Conservation (phyloP, 306 rosid species). For the Cicer cuneatum region DNA sequence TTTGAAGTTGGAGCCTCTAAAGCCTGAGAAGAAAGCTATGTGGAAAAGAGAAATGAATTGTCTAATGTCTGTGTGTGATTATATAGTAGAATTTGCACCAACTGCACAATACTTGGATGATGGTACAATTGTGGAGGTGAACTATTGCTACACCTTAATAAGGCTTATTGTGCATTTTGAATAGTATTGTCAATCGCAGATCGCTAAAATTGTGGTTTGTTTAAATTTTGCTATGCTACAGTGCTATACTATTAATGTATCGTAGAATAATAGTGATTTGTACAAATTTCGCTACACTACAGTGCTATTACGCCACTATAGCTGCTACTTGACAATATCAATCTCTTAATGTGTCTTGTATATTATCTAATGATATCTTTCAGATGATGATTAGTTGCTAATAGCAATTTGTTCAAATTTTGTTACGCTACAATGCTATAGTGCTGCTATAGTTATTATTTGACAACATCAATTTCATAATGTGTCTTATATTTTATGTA, state of each 20-base stretch:
- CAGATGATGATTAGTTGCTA: no score
- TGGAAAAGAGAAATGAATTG: slow-evolving; percentile 98
- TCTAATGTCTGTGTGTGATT: slow-evolving; percentile 87
- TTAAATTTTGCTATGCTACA: not conserved
- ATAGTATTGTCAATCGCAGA: no score
- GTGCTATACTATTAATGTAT: no score
- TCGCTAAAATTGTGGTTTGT: not conserved
- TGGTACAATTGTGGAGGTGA: slow-evolving; percentile 83
- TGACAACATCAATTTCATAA: not conserved
- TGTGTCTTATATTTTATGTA: slow-evolving; percentile 21
- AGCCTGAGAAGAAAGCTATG: slow-evolving; percentile 85
- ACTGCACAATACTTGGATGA: slow-evolving; percentile 65
- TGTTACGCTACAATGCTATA: no score
- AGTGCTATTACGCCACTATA: not conserved
- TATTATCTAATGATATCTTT: no score
- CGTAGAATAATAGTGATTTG: no score
- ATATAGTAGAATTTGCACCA: slow-evolving; percentile 89
- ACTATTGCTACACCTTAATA: slow-evolving; percentile 7
- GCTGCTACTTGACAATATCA: no score
- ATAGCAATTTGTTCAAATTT: no score
- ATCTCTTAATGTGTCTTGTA: no score
- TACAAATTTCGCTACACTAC: not conserved
- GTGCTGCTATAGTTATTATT: no score
- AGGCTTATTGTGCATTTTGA: not conserved
- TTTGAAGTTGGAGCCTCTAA: slow-evolving; percentile 81